These are phyloP conservation scores for Trypanosoma platydactyli DNA, from an alignment of 208 protist genomes.

Conservation along the genomic window DNA sequence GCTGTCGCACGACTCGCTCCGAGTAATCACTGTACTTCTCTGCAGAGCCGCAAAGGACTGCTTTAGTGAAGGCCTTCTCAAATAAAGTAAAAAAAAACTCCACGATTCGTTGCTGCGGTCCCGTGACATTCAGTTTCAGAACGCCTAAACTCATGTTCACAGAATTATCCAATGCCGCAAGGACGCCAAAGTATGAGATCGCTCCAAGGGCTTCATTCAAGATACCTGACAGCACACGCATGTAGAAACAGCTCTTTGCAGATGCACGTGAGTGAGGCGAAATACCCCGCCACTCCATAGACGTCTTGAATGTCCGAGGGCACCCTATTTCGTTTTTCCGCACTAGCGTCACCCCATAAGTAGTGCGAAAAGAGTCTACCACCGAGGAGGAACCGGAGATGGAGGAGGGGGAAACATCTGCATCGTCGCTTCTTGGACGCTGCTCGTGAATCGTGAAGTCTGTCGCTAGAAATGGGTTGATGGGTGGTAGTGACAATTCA, in stretches of 20 bases:
- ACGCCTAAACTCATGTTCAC: conserved; percentile 32
- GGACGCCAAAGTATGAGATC: conserved; percentile 60
- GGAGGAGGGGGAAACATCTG: too few relatives aligned
- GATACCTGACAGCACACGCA: conserved; percentile 53
- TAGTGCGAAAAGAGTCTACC: conserved; percentile 26
- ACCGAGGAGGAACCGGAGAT: neutral
- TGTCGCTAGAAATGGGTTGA: conserved; percentile 73
- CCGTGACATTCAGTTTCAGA: conserved; percentile 43
- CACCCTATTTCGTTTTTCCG: conserved; percentile 34
- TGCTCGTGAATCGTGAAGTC: conserved; percentile 55
- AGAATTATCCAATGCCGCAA: conserved; percentile 59
- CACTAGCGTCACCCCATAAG: conserved; percentile 50
- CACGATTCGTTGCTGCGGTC: conserved; percentile 52
- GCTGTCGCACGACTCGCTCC: conserved; percentile 33
- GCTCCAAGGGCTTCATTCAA: conserved; percentile 47
- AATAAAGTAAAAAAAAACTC: conserved; percentile 49
- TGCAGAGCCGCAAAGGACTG: conserved; percentile 27
- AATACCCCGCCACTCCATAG: conserved; percentile 39
- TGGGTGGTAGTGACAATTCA: conserved; percentile 21
- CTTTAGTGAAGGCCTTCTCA: conserved; percentile 26
- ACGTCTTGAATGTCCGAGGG: conserved; percentile 65
- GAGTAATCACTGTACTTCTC: conserved; percentile 54
- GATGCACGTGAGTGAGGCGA: conserved; percentile 54
- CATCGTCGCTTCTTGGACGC: too few relatives aligned
- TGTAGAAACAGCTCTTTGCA: conserved; percentile 56